These are phyloP conservation scores for cucumber (Cucumis sativus) DNA, from an alignment of 306 rosid species.

Conservation along the genomic window DNA sequence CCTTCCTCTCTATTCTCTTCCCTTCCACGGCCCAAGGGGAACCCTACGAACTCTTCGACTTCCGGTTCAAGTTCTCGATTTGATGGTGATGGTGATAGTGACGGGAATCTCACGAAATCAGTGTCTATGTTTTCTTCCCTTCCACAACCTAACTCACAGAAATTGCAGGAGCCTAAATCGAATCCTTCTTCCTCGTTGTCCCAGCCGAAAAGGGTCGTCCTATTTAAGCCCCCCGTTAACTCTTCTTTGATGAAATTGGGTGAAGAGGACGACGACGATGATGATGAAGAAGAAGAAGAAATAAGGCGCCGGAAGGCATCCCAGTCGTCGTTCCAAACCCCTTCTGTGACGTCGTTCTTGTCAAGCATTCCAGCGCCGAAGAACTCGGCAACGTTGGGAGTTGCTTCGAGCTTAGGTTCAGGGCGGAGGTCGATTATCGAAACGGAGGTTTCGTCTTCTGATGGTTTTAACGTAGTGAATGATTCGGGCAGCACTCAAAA, in stretches of 20 bases:
- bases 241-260: constrained; percentile 21
- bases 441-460: constrained; percentile 17
- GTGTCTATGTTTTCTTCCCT: constrained; percentile 19
- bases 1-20: constrained; percentile 35
- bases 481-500: constrained; percentile 9
- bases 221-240: constrained; percentile 58
- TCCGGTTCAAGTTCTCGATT: neutral
- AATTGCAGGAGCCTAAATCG: constrained; percentile 10
- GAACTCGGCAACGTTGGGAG: constrained; percentile 53
- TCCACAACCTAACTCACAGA: constrained; percentile 48
- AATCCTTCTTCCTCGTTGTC: constrained; percentile 20
- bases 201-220: constrained; percentile 43
- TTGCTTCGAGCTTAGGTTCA: constrained; percentile 33
- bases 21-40: constrained; percentile 43
- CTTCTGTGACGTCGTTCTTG: constrained; percentile 51
- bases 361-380: constrained; percentile 74
- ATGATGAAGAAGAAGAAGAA: constrained; percentile 24
- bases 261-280: constrained; percentile 31
- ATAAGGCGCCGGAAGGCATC: constrained; percentile 22
- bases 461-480: constrained; percentile 10
- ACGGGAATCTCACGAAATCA: neutral
- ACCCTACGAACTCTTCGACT: neutral
- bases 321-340: constrained; percentile 25
- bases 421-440: constrained; percentile 61
- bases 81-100: neutral